Conservation (phyloP, 306 rosid genomes). For the Heteromeles arbutifolia region DNA sequence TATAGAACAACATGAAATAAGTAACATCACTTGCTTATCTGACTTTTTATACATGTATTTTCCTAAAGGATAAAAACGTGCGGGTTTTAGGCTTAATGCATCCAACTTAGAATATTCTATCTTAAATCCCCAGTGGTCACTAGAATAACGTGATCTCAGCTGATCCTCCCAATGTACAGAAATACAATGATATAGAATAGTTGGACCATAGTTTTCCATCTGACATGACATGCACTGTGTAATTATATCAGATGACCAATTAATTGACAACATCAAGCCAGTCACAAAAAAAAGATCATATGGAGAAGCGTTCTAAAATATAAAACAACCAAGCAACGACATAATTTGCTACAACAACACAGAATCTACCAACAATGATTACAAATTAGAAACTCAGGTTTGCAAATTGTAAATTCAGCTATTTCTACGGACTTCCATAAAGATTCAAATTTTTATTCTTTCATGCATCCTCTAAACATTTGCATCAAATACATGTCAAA, state of each 20-base stretch:
- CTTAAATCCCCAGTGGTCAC: neutral
- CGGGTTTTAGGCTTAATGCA: neutral
- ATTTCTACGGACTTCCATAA: neutral
- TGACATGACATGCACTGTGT: neutral
- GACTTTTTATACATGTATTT: neutral
- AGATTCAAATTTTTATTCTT: neutral
- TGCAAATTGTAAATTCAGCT: neutral
- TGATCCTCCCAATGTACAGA: neutral
- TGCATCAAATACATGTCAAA: neutral
- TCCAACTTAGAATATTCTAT: neutral
- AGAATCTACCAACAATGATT: neutral
- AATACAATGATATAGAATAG: neutral
- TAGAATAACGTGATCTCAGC: neutral
- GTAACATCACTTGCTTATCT: neutral
- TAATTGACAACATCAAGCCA: neutral
- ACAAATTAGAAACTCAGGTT: neutral
- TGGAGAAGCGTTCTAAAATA: neutral
- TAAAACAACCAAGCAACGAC: neutral
- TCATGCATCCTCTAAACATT: neutral
- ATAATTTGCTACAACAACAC: neutral
- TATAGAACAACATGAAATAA: neutral
- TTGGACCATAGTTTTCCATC: neutral
- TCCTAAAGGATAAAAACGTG: neutral
- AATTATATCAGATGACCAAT: neutral
- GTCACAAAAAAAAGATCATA: neutral